phyloP scores from a whole-genome alignment of 208 protist genomes.

The Leishmania amazonensis region DNA sequence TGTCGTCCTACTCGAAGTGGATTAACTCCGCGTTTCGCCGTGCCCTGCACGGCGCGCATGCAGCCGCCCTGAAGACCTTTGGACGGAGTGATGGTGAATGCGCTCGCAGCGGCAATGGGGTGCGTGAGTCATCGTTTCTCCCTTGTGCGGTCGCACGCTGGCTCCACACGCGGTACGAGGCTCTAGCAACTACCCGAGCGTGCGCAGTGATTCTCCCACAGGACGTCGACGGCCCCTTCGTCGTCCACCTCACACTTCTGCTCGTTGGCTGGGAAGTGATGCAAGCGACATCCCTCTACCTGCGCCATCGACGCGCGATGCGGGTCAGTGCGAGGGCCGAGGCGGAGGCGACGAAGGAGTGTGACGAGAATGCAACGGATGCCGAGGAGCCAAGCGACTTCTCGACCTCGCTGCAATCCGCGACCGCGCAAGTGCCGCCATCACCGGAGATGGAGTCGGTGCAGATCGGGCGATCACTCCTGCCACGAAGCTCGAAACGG shows the following conservation, averaged over 20 bases:
- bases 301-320: conserved; percentile 20
- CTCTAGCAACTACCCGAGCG: conserved; percentile 23
- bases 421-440: background rate
- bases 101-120: background rate
- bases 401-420: background rate
- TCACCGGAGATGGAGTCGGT: conserved; percentile 4
- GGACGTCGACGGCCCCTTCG: conserved; percentile 20
- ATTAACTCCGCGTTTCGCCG: background rate
- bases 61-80: background rate
- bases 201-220: conserved; percentile 20
- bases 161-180: conserved; percentile 7
- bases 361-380: conserved; percentile 13
- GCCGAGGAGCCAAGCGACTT: background rate
- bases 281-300: conserved; percentile 21
- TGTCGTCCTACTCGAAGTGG: background rate
- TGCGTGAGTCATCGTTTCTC: background rate
- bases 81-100: background rate
- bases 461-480: conserved; percentile 5
- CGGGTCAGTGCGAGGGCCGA: conserved; percentile 4
- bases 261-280: conserved; percentile 16
- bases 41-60: background rate
- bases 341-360: background rate
- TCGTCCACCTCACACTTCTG: conserved; percentile 29
- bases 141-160: background rate
- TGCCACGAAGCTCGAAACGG: conserved; percentile 20